Evolutionary conservation across 2,329 filamentous ascomycete genomes (phyloP), one percentile per base, ranked within the genome.

Genomic region (Penicillium verrucosum): DNA sequence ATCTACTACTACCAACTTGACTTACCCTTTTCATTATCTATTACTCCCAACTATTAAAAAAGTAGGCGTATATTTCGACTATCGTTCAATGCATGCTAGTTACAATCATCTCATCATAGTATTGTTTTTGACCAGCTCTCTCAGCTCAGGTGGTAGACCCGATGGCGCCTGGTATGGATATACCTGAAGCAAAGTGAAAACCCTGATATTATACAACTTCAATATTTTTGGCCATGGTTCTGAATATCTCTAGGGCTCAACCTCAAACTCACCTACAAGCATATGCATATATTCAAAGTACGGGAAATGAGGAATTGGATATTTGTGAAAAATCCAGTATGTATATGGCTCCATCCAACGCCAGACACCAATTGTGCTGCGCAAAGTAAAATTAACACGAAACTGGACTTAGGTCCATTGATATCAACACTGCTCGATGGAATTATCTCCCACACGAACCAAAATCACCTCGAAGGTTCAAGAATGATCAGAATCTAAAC

Each of bases 341-440:
- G 43, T 49, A 58, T 55, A 52, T 36, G 61, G 61, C 59, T 58
- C 60, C 58, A 61, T 53, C 43, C 40, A 69, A 70, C 67, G 65
- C 67, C 67, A 57, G 51, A 68, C 65, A 68, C 65, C 67, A 45
- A 60, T 49, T 57, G 67, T 63, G 59, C 54, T 59, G 61, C 62
- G 47, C 45, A 52, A 34, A 34, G 54, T 52, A 53, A 51, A 53
- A 50, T 49, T 44, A 48, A 54, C 32, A 32, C 42, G 54, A 56
- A 43, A 44, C 40, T 25, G 18, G 43, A 40, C 40, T 21, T 6
- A 12, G 36, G 40, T 41, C 34, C 42, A 45, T 41, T 36, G 54
- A n/a, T 51, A 40, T 55, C 27, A 57, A 38, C 14, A 51, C 18
- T 44, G 18, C 12, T 38, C 16, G 37, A 23, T 25, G 30, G 29